These are phyloP conservation scores for Pseudotulostoma volvatum DNA, from an alignment of 495 filamentous ascomycete genomes.

Conservation along the genomic window DNA sequence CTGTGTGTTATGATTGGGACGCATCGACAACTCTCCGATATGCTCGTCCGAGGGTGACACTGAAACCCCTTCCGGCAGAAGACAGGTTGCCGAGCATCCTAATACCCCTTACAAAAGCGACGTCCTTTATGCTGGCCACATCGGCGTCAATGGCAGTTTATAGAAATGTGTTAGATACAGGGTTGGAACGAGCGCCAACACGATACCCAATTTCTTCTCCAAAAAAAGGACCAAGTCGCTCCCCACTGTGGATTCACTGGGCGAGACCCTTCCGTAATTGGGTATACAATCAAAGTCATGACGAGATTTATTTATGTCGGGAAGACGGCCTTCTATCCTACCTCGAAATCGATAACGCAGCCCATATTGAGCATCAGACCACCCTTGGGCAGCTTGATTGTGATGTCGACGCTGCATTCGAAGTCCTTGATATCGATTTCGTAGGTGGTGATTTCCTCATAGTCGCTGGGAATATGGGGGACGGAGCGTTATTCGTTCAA, in stretches of 20 bases:
- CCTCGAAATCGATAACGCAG: slow-evolving; percentile 41
- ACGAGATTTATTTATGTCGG: slow-evolving; percentile 62
- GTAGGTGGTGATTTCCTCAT: slow-evolving; percentile 57
- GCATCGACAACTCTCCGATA: slow-evolving; percentile 19
- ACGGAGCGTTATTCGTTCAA: slow-evolving; percentile 61
- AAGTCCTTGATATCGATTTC: slow-evolving; percentile 31
- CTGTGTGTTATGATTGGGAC: slow-evolving; percentile 67
- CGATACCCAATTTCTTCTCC: slow-evolving; percentile 18
- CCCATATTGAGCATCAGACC: slow-evolving; percentile 20
- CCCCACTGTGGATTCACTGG: slow-evolving; percentile 44
- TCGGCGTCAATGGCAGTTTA: slow-evolving; percentile 42
- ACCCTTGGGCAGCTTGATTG: slow-evolving; percentile 25
- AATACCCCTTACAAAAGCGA: slow-evolving; percentile 47
- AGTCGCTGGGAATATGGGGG: slow-evolving; percentile 64
- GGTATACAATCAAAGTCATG: slow-evolving; percentile 39
- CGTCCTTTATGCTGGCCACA: slow-evolving; percentile 48
- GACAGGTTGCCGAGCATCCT: slow-evolving; percentile 49
- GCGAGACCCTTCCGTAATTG: slow-evolving; percentile 48
- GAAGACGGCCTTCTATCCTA: slow-evolving; percentile 64
- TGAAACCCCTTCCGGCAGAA: slow-evolving; percentile 37
- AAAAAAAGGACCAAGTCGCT: slow-evolving; percentile 13
- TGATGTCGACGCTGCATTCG: slow-evolving; percentile 31
- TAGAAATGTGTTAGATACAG: slow-evolving; percentile 33
- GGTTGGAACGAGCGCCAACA: slow-evolving; percentile 10
- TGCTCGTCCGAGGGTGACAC: slow-evolving; percentile 24